Conservation (phyloP, 345 rosid species). For the Litchi chinensis region DNA sequence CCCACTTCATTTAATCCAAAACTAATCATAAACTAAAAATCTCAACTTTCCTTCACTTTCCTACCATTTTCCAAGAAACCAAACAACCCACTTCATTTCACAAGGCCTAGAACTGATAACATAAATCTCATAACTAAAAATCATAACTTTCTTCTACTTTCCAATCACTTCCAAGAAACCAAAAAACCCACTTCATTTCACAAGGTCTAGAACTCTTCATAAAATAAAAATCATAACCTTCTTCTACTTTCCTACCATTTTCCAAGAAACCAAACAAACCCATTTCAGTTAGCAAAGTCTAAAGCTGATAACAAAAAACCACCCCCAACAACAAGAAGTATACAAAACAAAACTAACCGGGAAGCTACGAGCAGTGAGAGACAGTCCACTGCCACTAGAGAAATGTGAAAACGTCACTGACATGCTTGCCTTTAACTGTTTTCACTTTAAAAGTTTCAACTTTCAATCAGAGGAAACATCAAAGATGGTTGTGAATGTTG, state of each 20-base stretch:
- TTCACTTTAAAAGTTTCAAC: background rate
- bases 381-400: background rate
- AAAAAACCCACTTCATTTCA: background rate
- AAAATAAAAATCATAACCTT: background rate
- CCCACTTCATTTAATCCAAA: background rate
- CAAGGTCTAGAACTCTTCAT: background rate
- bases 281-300: background rate
- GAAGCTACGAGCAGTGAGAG: conserved; percentile 15
- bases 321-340: too few species aligned
- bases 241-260: background rate
- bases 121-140: background rate
- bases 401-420: conserved; percentile 29
- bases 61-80: background rate
- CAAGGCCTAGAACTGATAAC: too few species aligned
- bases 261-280: background rate
- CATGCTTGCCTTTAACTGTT: conserved; percentile 20
- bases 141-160: background rate
- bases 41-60: background rate
- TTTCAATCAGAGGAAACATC: background rate
- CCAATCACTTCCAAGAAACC: background rate
- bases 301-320: background rate
- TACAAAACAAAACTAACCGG: conserved; percentile 23
- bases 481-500: background rate
- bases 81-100: too few species aligned
- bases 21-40: background rate